These are phyloP conservation scores for Auricularia sp. DNA, from an alignment of 768 basidiomycete species.

Conservation along the genomic window DNA sequence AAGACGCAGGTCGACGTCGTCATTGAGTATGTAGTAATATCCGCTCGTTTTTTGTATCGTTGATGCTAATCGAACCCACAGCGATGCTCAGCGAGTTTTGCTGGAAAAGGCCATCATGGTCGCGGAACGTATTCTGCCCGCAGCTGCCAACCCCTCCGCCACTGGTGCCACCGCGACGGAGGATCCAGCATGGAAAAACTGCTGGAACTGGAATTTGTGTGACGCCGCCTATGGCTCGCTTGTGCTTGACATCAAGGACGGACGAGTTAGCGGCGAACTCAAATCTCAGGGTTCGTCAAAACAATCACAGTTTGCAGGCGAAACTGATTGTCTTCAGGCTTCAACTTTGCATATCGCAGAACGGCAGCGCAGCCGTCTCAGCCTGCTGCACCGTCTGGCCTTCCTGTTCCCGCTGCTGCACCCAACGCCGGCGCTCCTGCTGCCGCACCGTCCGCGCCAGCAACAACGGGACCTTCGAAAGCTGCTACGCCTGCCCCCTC, in stretches of 20 bases:
- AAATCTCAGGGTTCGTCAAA: conserved; percentile 70
- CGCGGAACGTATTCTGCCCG: conserved; percentile 65
- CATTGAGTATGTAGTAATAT: conserved; percentile 44
- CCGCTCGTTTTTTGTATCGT: neutral
- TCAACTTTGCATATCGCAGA: conserved; percentile 92
- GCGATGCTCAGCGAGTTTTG: conserved; percentile 74
- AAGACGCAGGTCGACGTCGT: conserved; percentile 84
- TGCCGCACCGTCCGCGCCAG: conserved; percentile 9
- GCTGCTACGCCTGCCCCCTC: conserved; percentile 24
- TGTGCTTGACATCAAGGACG: conserved; percentile 82
- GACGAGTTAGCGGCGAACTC: conserved; percentile 82
- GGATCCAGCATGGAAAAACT: conserved; percentile 96
- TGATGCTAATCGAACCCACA: conserved; percentile 8
- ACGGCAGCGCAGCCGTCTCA: conserved; percentile 34
- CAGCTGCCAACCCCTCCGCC: conserved; percentile 21
- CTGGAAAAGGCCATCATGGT: conserved; percentile 85
- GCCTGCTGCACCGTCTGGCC: conserved; percentile 27
- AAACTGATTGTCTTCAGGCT: conserved; percentile 39
- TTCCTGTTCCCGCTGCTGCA: conserved; percentile 10
- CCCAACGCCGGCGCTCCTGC: conserved; percentile 15
- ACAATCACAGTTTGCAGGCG: neutral
- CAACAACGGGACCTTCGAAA: conserved; percentile 11
- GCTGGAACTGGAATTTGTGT: conserved; percentile 98
- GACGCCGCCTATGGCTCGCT: conserved; percentile 91
- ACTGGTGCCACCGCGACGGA: conserved; percentile 49